Evolutionary conservation across 2,329 filamentous ascomycete genomes (phyloP), one percentile per base, ranked within the genome.

Genomic region (Exophiala bonariae): DNA sequence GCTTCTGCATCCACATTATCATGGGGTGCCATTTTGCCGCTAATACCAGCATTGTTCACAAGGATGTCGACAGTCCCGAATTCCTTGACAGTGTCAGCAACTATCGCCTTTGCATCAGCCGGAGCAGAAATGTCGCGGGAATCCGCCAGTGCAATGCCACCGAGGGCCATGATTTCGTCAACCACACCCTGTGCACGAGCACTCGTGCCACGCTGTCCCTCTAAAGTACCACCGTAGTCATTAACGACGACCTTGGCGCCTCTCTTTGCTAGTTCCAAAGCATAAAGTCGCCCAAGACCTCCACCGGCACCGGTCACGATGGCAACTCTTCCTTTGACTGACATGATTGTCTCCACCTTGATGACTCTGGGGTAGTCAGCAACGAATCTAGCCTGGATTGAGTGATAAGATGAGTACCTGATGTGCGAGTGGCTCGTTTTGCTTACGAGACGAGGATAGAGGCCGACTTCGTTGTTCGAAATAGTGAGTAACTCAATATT

Each of bases 131-230:
- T 73, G 47, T 78, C 71, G 0, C 97, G 87, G 78, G 96, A 96
- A 81, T 96, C 96, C 70, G 91, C 89, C 40, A 96, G 89, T 49
- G 93, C 93, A 72, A 95, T 93, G 69, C 93, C 92, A 68, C 93
- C 93, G 41, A 85, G 86, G 65, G 83, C 79, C 71, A 85, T 89
- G 57, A 75, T 75, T 59, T 75, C 69, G 4, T 72, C 62, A 39
- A 75, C 72, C 10, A 75, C 72, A 31, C 69, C 60, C 61, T 75
- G 71, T 38, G 72, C 72, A 44, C 72, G 95, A 90, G 66, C 82
- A 84, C 36, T 36, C 14, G 34, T 33, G 16, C 50, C 91, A 81
- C 89, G 92, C 22, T 42, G 30, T 28, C 47, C 47, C 17, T 50
- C 41, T 10, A 50, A 32, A 26, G 16, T 39, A 20, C 47, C 47